phyloP scores from a whole-genome alignment of 306 rosid genomes.

The Inga laurina region DNA sequence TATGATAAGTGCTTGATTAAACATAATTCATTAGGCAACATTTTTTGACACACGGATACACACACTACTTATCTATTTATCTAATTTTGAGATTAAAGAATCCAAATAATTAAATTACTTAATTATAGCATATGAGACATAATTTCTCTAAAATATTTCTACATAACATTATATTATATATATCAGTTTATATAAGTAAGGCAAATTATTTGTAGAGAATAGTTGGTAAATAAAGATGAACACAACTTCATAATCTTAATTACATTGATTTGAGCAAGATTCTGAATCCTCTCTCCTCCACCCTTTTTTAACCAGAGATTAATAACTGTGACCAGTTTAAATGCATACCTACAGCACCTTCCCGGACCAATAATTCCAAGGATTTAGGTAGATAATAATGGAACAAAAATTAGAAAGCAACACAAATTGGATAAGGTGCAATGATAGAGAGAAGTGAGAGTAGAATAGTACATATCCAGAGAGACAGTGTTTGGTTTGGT shows the following conservation, averaged over 20 bases:
- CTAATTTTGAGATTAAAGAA: too few relatives aligned
- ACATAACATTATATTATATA: too few relatives aligned
- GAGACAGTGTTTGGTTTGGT: not conserved
- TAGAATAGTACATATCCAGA: not conserved
- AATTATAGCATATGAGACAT: too few relatives aligned
- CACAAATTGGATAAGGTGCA: conserved; percentile 20
- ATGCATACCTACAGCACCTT: not conserved
- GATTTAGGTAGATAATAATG: not conserved
- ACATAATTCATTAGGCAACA: too few relatives aligned
- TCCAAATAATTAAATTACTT: too few relatives aligned
- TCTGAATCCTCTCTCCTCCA: not conserved
- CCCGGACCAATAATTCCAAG: not conserved
- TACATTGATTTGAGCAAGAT: not conserved
- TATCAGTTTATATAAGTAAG: too few relatives aligned
- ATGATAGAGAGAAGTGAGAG: not conserved
- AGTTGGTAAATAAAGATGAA: not conserved
- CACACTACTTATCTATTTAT: too few relatives aligned
- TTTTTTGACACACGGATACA: too few relatives aligned
- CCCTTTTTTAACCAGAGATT: not conserved
- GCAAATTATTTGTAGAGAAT: too few relatives aligned
- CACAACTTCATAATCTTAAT: not conserved
- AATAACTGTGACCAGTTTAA: not conserved
- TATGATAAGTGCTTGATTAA: not conserved
- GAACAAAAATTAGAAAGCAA: not conserved
- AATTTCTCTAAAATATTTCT: too few relatives aligned